Percentiles rank a stretch among this genome's conserved stretches.
phyloP scores from a whole-genome alignment of 2,329 filamentous ascomycete genomes.

The Dactylellina parvicollis region DNA sequence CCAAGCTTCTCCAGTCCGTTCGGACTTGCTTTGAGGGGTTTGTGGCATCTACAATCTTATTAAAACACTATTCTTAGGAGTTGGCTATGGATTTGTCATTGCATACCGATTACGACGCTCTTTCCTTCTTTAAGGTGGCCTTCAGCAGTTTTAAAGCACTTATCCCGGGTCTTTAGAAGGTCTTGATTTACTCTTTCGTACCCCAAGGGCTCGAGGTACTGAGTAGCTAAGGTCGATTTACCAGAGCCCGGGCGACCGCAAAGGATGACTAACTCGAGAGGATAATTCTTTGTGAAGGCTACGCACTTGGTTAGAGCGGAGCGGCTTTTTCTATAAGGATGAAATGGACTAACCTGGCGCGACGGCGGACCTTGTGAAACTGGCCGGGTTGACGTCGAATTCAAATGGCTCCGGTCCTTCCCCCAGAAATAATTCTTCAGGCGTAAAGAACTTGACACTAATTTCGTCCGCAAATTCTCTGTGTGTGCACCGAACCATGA shows the following conservation, averaged over 20 bases:
- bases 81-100: not conserved
- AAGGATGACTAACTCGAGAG: constrained; percentile 81
- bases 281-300: constrained; percentile 69
- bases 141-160: constrained; percentile 75
- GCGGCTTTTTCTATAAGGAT: not conserved
- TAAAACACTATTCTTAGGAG: constrained; percentile 26
- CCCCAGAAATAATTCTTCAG: constrained; percentile 88
- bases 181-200: constrained; percentile 94
- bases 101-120: constrained; percentile 78
- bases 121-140: constrained; percentile 72
- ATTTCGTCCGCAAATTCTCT: constrained; percentile 87
- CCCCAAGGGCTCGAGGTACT: constrained; percentile 76
- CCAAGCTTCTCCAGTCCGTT: constrained; percentile 79
- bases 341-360: constrained; percentile 15
- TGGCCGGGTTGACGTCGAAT: constrained; percentile 75
- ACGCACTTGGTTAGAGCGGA: not conserved
- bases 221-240: constrained; percentile 91
- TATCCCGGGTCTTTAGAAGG: constrained; percentile 76
- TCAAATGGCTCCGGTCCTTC: constrained; percentile 73
- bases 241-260: constrained; percentile 89
- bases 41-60: constrained; percentile 78
- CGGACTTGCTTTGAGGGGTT: constrained; percentile 84
- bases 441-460: constrained; percentile 81
- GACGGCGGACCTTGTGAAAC: constrained; percentile 59
- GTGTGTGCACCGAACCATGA: constrained; percentile 46